Evolutionary conservation across 768 basidiomycete genomes (phyloP).

Genomic region (Leucosporidium creatinivorum): DNA sequence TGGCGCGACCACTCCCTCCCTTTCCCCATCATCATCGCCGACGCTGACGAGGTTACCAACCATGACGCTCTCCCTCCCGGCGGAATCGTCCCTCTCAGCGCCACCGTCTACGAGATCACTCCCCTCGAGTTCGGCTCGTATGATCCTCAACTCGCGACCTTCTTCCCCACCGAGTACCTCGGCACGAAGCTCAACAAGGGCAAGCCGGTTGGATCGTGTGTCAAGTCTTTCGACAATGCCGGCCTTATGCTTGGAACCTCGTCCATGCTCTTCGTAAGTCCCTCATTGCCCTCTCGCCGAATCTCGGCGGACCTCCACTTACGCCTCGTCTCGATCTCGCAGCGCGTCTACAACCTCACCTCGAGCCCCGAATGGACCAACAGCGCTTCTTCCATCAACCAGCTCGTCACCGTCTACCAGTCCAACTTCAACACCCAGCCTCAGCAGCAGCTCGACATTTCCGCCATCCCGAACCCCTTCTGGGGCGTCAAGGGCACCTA

Average conservation of each 20-base stretch:
- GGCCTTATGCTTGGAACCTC: slow-evolving; percentile 69
- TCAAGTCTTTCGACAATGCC: not conserved
- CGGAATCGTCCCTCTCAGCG: slow-evolving; percentile 13
- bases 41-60: slow-evolving; percentile 25
- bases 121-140: slow-evolving; percentile 53
- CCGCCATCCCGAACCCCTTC: not conserved
- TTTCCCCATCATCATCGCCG: slow-evolving; percentile 59
- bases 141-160: slow-evolving; percentile 62
- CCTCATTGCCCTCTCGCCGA: no score
- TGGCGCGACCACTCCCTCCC: slow-evolving; percentile 52
- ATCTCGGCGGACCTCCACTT: no score
- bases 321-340: not conserved
- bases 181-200: not conserved
- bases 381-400: not conserved
- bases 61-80: not conserved
- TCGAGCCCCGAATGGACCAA: not conserved
- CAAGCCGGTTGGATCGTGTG: slow-evolving; percentile 19
- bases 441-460: slow-evolving; percentile 1
- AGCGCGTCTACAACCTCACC: slow-evolving; percentile 3
- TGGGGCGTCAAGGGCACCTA: slow-evolving; percentile 50
- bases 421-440: not conserved
- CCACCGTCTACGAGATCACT: slow-evolving; percentile 25
- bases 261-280: slow-evolving; percentile 39
- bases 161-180: not conserved
- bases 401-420: not conserved